Evolutionary conservation across 331 rosid species (phyloP).

Genomic region (Malus hybrid): DNA sequence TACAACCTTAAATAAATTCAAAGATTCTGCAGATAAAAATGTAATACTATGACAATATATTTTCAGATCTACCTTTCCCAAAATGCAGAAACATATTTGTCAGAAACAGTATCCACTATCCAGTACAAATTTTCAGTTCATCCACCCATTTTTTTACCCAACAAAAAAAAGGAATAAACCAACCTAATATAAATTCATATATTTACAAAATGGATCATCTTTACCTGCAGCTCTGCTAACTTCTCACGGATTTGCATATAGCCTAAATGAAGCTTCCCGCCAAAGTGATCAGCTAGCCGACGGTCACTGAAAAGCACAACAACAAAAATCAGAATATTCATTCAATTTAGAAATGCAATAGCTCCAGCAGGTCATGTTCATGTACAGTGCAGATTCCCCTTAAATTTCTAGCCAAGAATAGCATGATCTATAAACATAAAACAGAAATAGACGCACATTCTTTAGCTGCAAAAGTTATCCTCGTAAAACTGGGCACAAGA

Average conservation of each 20-base stretch:
- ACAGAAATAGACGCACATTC: constrained; percentile 99
- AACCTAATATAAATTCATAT: not conserved
- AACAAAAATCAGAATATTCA: constrained; percentile 25
- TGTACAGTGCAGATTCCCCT: constrained; percentile 39
- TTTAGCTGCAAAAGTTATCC: constrained; percentile 99
- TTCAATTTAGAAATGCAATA: constrained; percentile 18
- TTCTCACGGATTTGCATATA: constrained; percentile 98
- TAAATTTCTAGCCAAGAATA: constrained; percentile 50
- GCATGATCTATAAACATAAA: constrained; percentile 86
- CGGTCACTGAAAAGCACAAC: constrained; percentile 75
- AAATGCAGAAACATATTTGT: not conserved
- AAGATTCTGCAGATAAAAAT: constrained; percentile 1
- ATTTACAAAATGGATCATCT: constrained; percentile 15
- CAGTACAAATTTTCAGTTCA: not conserved
- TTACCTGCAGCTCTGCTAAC: constrained; percentile 87
- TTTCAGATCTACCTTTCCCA: not conserved
- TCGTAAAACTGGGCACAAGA: constrained; percentile 99
- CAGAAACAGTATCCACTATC: not conserved
- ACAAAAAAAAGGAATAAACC: not conserved
- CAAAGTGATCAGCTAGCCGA: constrained; percentile 98
- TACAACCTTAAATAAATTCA: constrained; percentile 21
- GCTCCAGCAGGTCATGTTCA: constrained; percentile 13
- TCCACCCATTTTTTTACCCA: not conserved
- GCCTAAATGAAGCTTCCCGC: constrained; percentile 98
- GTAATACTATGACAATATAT: not conserved